phyloP scores from a whole-genome alignment of 202 grass and related monocot species.

The Eragrostis tef region DNA sequence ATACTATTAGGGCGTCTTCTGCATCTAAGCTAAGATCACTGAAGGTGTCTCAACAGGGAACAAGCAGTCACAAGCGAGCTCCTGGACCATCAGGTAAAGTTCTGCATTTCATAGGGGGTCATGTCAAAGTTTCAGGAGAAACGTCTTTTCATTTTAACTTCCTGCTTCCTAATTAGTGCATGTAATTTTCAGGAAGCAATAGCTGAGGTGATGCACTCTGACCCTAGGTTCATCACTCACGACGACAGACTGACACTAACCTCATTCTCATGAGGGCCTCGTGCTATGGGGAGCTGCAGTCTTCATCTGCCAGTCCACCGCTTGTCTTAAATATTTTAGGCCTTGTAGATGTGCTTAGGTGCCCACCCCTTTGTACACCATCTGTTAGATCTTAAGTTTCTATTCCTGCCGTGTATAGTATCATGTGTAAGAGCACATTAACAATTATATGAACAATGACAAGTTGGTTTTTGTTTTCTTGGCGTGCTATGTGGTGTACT shows the following conservation, averaged over 20 bases:
- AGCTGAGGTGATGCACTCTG: slow-evolving; percentile 32
- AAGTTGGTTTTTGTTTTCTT: neutral
- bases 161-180: neutral
- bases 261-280: neutral
- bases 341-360: slow-evolving; percentile 47
- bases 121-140: neutral
- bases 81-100: slow-evolving; percentile 61
- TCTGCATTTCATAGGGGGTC: neutral
- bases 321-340: neutral
- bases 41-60: slow-evolving; percentile 60
- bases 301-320: neutral
- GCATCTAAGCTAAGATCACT: slow-evolving; percentile 79
- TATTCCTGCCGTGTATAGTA: slow-evolving; percentile 29
- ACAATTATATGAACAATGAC: neutral
- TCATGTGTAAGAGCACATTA: slow-evolving; percentile 20
- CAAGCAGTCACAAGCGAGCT: slow-evolving; percentile 50
- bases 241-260: neutral
- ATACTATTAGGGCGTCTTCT: slow-evolving; percentile 72
- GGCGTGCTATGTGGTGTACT: neutral
- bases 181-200: slow-evolving; percentile 54
- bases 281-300: neutral
- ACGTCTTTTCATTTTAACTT: neutral
- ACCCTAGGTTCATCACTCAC: neutral
- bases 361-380: neutral
- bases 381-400: neutral